Evolutionary conservation across 169 alveolate species (phyloP).

Genomic region (Plasmodium knowlesi): DNA sequence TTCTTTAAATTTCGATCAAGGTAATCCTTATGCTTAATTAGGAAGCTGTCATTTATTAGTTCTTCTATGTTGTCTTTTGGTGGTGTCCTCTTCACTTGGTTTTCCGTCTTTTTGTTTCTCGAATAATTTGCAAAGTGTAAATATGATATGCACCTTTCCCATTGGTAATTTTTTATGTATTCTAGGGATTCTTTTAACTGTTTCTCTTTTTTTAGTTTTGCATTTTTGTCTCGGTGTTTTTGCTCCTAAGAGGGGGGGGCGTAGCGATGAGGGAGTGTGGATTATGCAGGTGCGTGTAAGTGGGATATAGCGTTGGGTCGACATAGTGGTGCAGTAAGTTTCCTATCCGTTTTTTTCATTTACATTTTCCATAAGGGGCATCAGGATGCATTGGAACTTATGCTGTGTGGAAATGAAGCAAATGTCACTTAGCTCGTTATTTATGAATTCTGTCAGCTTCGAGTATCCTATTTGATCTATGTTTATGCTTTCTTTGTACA

Average conservation of each 20-base stretch:
- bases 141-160: conserved; percentile 65
- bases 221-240: conserved; percentile 59
- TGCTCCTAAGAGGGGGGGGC: conserved; percentile 20
- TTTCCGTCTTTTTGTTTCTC: conserved; percentile 6
- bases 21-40: conserved; percentile 3
- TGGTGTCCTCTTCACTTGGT: conserved; percentile 2
- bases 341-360: conserved; percentile 13
- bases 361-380: conserved; percentile 67
- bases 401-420: conserved; percentile 62
- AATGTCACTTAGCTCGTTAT: conserved; percentile 75
- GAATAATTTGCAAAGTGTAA: conserved; percentile 16
- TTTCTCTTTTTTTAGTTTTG: conserved; percentile 45
- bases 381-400: conserved; percentile 47
- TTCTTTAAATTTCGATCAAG: neutral
- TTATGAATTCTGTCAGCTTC: conserved; percentile 81
- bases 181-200: conserved; percentile 40
- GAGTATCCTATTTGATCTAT: conserved; percentile 78
- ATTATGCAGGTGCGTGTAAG: neutral
- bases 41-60: conserved; percentile 10
- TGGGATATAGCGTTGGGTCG: neutral
- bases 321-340: neutral
- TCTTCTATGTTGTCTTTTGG: neutral
- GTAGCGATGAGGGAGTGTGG: neutral
- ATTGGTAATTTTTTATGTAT: conserved; percentile 41
- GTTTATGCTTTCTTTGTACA: conserved; percentile 74